Conservation (phyloP, 139 green algal species). For the Chlorella sp. region DNA sequence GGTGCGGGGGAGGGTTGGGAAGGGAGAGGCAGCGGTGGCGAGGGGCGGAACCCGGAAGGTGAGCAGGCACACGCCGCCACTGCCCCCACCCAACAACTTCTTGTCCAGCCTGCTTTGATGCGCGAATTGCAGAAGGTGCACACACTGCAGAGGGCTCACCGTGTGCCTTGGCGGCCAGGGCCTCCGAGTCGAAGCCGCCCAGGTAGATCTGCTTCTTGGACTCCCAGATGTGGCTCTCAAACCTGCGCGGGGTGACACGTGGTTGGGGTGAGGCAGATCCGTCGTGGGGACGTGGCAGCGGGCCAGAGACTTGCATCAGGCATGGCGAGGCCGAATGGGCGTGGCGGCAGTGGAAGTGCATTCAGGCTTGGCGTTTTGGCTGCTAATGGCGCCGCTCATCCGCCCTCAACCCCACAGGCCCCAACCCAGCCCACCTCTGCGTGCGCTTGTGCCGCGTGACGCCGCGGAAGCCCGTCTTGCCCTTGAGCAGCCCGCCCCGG, state of each 20-base stretch:
- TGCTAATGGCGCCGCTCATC: not conserved
- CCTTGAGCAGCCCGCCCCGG: not conserved
- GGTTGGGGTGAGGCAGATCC: not conserved
- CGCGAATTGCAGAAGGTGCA: no score
- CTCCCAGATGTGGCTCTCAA: slow-evolving; percentile 53
- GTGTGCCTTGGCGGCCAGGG: slow-evolving; percentile 42
- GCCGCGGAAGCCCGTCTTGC: not conserved
- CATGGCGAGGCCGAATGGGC: not conserved
- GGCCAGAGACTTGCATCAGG: not conserved
- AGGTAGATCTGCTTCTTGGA: slow-evolving; percentile 48
- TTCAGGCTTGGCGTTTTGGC: not conserved
- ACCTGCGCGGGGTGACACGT: not conserved
- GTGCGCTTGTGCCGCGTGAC: slow-evolving; percentile 32
- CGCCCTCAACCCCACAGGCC: not conserved
- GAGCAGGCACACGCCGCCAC: no score
- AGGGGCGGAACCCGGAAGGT: no score
- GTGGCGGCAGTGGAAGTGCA: not conserved
- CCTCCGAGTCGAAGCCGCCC: slow-evolving; percentile 46
- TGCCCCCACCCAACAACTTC: no score
- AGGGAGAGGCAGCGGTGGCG: no score
- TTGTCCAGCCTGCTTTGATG: no score
- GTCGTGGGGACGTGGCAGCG: not conserved
- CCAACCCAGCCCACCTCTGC: slow-evolving; percentile 9
- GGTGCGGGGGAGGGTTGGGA: not conserved
- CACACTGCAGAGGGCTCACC: no score